Evolutionary conservation across 106 monocot genomes (phyloP).

Genomic region (Platanthera zijinensis): DNA sequence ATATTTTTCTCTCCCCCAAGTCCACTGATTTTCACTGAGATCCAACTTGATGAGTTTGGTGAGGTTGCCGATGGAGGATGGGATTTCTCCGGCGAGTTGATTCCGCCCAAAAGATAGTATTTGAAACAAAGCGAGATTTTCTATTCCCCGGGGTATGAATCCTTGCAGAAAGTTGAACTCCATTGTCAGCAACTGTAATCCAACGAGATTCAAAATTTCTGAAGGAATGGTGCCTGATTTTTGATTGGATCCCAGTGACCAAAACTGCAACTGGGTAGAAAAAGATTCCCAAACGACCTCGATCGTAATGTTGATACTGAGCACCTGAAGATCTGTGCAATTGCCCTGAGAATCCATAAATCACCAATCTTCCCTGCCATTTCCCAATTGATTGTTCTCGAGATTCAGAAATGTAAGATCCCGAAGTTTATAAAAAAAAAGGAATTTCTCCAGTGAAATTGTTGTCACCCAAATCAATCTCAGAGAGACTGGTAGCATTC

Average conservation of each 20-base stretch:
- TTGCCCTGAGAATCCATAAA: constrained; percentile 8
- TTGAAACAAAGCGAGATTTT: background rate
- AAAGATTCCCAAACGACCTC: constrained; percentile 6
- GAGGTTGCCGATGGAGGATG: constrained; percentile 6
- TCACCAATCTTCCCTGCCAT: background rate
- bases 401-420: constrained; percentile 8
- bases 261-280: background rate
- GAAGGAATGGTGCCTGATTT: constrained; percentile 4
- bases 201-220: constrained; percentile 5
- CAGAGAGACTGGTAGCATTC: constrained; percentile 10
- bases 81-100: background rate
- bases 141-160: background rate
- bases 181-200: background rate
- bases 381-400: constrained; percentile 8
- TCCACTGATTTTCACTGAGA: background rate
- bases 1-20: too few species aligned
- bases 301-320: background rate
- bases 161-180: background rate
- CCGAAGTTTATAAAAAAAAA: constrained; percentile 5
- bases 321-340: constrained; percentile 5
- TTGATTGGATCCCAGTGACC: background rate
- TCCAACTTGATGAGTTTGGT: background rate
- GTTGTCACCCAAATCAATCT: constrained; percentile 2
- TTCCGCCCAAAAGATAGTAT: background rate
- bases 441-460: constrained; percentile 12